Evolutionary conservation across 2,329 filamentous ascomycete genomes (phyloP).

Genomic region (Aspergillus sp.): DNA sequence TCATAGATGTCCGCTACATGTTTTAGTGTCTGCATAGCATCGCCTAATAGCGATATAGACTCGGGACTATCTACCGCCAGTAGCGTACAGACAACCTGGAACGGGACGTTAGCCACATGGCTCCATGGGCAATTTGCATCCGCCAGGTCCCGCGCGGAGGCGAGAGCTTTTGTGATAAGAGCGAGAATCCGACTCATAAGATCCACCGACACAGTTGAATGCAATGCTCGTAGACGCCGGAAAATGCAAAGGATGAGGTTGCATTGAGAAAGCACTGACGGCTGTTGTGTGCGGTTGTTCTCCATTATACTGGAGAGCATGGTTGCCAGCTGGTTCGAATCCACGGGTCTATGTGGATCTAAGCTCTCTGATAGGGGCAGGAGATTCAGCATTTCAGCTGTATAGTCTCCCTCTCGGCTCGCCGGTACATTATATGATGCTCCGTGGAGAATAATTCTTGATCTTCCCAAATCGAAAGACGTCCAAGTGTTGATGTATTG

Average conservation of each 20-base stretch:
- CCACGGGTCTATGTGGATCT: conserved; percentile 44
- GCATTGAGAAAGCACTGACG: conserved; percentile 46
- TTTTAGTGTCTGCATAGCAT: conserved; percentile 46
- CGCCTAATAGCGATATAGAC: conserved; percentile 42
- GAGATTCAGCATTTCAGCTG: conserved; percentile 45
- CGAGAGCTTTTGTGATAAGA: conserved; percentile 40
- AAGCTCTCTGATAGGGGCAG: conserved; percentile 49
- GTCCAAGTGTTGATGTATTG: conserved; percentile 55
- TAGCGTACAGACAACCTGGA: conserved; percentile 52
- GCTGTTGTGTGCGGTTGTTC: conserved; percentile 34
- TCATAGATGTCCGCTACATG: conserved; percentile 40
- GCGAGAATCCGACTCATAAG: conserved; percentile 44
- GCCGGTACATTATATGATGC: conserved; percentile 39
- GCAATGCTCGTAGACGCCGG: conserved; percentile 48
- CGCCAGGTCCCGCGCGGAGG: conserved; percentile 43
- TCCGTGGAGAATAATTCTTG: conserved; percentile 45
- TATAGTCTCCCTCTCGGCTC: conserved; percentile 15
- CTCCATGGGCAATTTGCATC: conserved; percentile 48
- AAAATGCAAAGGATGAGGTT: conserved; percentile 53
- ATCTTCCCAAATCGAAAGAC: conserved; percentile 53
- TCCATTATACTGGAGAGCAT: conserved; percentile 39
- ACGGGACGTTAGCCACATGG: conserved; percentile 54
- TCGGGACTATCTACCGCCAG: conserved; percentile 50
- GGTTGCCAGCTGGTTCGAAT: conserved; percentile 38
- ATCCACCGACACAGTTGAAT: conserved; percentile 39